Conservation (phyloP, 1,284 basidiomycete genomes). For the Austropuccinia psidii region DNA sequence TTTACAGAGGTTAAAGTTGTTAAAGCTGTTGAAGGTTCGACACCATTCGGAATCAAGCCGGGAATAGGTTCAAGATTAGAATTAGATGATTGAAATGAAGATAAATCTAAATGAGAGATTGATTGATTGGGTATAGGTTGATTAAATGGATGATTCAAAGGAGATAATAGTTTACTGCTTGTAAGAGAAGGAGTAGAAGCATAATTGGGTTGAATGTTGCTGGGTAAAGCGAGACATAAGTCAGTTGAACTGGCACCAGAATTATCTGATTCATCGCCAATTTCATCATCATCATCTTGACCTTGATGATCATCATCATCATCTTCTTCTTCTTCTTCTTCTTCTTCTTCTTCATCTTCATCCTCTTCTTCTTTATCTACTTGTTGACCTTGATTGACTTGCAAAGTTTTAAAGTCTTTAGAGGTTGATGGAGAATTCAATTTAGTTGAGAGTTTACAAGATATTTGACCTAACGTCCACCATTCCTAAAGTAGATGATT, state of each 20-base stretch:
- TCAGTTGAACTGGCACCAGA: conserved; percentile 6
- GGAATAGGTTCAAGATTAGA: not conserved
- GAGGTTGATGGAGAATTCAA: not conserved
- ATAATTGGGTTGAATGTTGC: not conserved
- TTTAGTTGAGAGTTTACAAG: conserved; percentile 1
- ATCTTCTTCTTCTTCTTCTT: conserved; percentile 5
- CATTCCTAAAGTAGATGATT: conserved; percentile 11
- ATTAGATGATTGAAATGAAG: not conserved
- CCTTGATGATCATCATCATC: conserved; percentile 6
- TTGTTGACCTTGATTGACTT: not conserved
- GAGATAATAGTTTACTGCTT: not conserved
- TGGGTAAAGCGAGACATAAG: not conserved
- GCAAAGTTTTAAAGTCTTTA: not conserved
- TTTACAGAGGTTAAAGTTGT: conserved; percentile 26
- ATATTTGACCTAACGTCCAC: conserved; percentile 16
- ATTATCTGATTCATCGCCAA: conserved; percentile 20
- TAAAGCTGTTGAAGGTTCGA: conserved; percentile 13
- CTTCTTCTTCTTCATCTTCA: not conserved
- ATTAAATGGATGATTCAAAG: not conserved
- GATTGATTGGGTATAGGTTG: not conserved
- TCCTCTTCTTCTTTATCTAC: not conserved
- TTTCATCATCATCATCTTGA: conserved; percentile 4
- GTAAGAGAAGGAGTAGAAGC: not conserved
- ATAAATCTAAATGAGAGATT: not conserved
- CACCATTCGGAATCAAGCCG: conserved; percentile 21